Evolutionary conservation across 345 rosid genomes (phyloP).

Genomic region (Moricandia arvensis): DNA sequence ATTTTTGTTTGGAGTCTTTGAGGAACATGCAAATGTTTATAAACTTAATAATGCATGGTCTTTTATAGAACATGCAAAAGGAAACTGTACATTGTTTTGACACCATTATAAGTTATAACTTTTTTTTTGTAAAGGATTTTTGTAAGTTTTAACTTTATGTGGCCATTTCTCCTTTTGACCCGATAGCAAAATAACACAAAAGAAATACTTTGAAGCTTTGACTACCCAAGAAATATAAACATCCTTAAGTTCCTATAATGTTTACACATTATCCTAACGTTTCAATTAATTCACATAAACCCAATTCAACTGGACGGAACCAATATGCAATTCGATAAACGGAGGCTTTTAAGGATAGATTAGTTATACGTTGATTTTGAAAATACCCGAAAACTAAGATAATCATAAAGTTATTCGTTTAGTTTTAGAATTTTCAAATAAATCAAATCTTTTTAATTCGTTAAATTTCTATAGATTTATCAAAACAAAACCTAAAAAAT

Average conservation of each 20-base stretch:
- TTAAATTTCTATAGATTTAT: too few relatives aligned
- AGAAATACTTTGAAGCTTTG: neutral
- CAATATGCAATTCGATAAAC: neutral
- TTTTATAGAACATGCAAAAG: conserved; percentile 26
- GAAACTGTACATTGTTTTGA: conserved; percentile 9
- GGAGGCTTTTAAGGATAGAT: too few relatives aligned
- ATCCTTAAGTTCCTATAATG: neutral
- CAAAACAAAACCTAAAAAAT: too few relatives aligned
- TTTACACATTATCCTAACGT: neutral
- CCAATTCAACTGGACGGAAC: neutral
- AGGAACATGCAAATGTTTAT: conserved; percentile 24
- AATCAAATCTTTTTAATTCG: too few relatives aligned
- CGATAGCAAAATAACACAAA: neutral
- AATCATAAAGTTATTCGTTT: too few relatives aligned
- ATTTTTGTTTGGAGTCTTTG: conserved; percentile 11
- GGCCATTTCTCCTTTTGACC: conserved; percentile 6
- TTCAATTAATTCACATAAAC: neutral
- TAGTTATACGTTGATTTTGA: too few relatives aligned
- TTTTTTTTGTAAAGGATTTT: too few relatives aligned
- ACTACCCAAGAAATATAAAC: neutral
- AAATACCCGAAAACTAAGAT: too few relatives aligned
- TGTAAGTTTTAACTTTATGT: conserved; percentile 11
- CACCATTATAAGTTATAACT: neutral
- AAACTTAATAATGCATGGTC: conserved; percentile 20
- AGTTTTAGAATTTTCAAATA: too few relatives aligned